Evolutionary conservation across 768 basidiomycete genomes (phyloP).

Genomic region (Hericium erinaceus): DNA sequence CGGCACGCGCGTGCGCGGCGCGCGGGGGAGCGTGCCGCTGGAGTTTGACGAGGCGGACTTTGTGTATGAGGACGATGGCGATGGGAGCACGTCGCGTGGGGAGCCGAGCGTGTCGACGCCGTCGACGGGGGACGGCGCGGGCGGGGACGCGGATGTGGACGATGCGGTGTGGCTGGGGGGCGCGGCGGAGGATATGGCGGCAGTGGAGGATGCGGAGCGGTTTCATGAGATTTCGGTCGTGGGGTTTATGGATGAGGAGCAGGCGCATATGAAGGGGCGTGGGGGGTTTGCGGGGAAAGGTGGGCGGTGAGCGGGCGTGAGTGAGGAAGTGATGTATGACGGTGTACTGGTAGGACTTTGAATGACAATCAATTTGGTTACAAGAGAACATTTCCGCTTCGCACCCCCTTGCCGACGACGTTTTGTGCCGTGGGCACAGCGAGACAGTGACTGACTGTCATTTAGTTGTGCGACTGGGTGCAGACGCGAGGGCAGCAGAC

Average conservation of each 20-base stretch:
- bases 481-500: no score
- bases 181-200: conserved; percentile 21
- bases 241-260: conserved; percentile 28
- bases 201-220: conserved; percentile 26
- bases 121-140: conserved; percentile 23
- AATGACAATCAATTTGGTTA: no score
- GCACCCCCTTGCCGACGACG: no score
- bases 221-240: conserved; percentile 28
- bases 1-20: conserved; percentile 21
- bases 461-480: no score
- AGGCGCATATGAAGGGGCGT: conserved; percentile 13
- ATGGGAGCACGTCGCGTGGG: conserved; percentile 14
- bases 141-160: conserved; percentile 10
- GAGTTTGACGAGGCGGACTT: conserved; percentile 65
- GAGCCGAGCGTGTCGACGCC: conserved; percentile 30
- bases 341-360: background rate
- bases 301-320: background rate
- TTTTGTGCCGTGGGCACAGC: no score
- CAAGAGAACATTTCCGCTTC: no score
- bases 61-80: conserved; percentile 12
- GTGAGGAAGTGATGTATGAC: background rate
- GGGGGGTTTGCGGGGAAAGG: background rate
- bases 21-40: conserved; percentile 31
- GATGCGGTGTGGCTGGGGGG: conserved; percentile 20
- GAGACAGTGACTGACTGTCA: no score